A percentile compares a stretch with the other conserved stretches of the same genome.
Conservation (phyloP, 2,329 filamentous ascomycete species). For the Basipetospora chlamydospora region DNA sequence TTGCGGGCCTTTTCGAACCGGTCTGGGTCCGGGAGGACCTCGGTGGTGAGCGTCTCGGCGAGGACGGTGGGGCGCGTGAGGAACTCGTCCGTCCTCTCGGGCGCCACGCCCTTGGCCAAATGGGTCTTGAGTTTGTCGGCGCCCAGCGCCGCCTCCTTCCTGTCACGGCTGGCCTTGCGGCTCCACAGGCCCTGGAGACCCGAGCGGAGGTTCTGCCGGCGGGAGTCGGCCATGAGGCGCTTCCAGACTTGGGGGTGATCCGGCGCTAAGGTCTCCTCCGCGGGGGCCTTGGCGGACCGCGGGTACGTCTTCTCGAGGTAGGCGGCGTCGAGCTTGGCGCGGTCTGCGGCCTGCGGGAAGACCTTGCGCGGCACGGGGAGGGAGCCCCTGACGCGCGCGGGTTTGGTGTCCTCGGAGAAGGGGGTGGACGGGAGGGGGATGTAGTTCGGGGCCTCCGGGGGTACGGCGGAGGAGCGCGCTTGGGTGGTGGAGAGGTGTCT, state of each 20-base stretch:
- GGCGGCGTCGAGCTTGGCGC: conserved; percentile 43
- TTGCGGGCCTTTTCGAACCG: conserved; percentile 45
- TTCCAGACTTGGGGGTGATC: conserved; percentile 43
- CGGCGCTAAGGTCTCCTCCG: conserved; percentile 20
- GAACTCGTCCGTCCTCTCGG: conserved; percentile 61
- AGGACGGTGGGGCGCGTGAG: conserved; percentile 57
- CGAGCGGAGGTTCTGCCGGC: conserved; percentile 57
- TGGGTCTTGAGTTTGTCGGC: conserved; percentile 31
- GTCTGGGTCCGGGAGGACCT: conserved; percentile 44
- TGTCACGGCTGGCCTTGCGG: conserved; percentile 40
- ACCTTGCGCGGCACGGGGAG: conserved; percentile 73
- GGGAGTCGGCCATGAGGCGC: conserved; percentile 52
- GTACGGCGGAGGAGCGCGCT: conserved; percentile 23
- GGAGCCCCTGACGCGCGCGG: conserved; percentile 50
- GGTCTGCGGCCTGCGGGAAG: conserved; percentile 45
- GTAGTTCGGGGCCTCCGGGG: conserved; percentile 78
- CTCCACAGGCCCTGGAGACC: conserved; percentile 56
- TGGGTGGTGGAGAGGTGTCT: conserved; percentile 4
- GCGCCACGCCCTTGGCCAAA: conserved; percentile 37
- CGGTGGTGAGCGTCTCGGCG: conserved; percentile 31
- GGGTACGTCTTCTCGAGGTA: conserved; percentile 50
- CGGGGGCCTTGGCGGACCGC: conserved; percentile 28
- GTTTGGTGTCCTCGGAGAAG: conserved; percentile 46
- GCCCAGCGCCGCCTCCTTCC: conserved; percentile 21
- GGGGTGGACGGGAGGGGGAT: conserved; percentile 65